Evolutionary conservation across 805 yeast genomes (phyloP).

Genomic region (Yarrowia phangngaensis): DNA sequence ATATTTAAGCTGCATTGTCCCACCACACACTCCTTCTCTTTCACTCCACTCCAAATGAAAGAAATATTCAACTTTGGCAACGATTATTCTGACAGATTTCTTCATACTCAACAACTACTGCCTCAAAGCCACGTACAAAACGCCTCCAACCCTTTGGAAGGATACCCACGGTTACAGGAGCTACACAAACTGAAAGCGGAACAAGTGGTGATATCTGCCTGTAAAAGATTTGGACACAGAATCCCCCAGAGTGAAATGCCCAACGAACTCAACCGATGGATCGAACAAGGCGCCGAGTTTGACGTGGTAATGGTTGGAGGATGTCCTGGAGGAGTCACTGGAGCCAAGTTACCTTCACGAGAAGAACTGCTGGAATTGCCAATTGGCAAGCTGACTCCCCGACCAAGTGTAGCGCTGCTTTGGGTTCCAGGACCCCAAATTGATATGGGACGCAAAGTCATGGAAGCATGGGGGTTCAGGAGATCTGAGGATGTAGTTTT

Average conservation of each 20-base stretch:
- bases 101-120: constrained; percentile 54
- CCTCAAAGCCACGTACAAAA: constrained; percentile 69
- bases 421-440: constrained; percentile 83
- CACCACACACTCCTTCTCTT: too few relatives aligned
- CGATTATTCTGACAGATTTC: constrained; percentile 67
- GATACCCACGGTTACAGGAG: constrained; percentile 78
- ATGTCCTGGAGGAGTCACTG: constrained; percentile 63
- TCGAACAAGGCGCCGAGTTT: constrained; percentile 55
- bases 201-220: constrained; percentile 53
- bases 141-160: constrained; percentile 61
- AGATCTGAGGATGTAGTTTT: constrained; percentile 87
- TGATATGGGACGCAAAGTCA: constrained; percentile 50
- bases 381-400: constrained; percentile 65
- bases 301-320: constrained; percentile 94
- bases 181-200: constrained; percentile 60
- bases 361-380: constrained; percentile 65
- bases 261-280: constrained; percentile 59
- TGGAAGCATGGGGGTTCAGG: constrained; percentile 61
- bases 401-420: constrained; percentile 79
- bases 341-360: constrained; percentile 49
- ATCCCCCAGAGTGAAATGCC: constrained; percentile 52
- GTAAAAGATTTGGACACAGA: constrained; percentile 64
- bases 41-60: too few relatives aligned
- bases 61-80: constrained; percentile 47
- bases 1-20: too few relatives aligned